A percentile compares a stretch with the other conserved stretches of the same genome.
These are phyloP conservation scores for Penicillium aurantiogriseum DNA, from an alignment of 2,329 filamentous ascomycete species.

Conservation along the genomic window DNA sequence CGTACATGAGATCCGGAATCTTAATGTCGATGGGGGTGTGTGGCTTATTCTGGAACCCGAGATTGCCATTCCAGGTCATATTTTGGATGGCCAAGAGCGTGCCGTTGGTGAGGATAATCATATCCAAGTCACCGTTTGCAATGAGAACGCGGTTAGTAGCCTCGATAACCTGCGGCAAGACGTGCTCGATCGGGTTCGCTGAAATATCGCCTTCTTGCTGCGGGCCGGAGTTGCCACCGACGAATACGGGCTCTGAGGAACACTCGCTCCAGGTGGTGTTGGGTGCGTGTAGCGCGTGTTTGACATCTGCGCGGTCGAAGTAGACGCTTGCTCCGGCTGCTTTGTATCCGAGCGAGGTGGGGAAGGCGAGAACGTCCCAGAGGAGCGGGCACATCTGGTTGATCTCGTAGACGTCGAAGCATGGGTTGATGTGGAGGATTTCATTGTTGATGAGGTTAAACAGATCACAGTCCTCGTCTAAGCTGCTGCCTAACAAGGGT, in stretches of 20 bases:
- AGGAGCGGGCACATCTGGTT: constrained; percentile 68
- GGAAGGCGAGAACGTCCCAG: constrained; percentile 69
- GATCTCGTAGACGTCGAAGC: constrained; percentile 75
- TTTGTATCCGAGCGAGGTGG: constrained; percentile 53
- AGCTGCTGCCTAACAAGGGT: constrained; percentile 53
- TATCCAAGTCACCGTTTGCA: constrained; percentile 71
- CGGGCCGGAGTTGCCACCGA: constrained; percentile 41
- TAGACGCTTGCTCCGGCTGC: constrained; percentile 64
- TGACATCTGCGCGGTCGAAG: constrained; percentile 70
- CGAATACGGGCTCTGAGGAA: constrained; percentile 46
- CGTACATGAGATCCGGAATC: constrained; percentile 57
- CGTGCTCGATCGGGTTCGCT: constrained; percentile 56
- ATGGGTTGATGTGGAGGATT: constrained; percentile 64
- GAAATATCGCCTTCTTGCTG: constrained; percentile 41
- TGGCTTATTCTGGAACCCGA: constrained; percentile 69
- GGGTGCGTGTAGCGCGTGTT: constrained; percentile 65
- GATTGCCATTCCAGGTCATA: constrained; percentile 73
- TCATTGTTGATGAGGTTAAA: constrained; percentile 58
- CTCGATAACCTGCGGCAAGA: constrained; percentile 40
- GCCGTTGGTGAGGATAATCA: constrained; percentile 66
- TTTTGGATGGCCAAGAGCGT: constrained; percentile 74
- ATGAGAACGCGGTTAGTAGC: constrained; percentile 71
- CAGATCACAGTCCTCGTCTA: constrained; percentile 54
- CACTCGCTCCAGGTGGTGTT: constrained; percentile 33
- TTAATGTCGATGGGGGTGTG: constrained; percentile 46